phyloP scores from a whole-genome alignment of 169 alveolate genomes.

The Plasmodium inui region DNA sequence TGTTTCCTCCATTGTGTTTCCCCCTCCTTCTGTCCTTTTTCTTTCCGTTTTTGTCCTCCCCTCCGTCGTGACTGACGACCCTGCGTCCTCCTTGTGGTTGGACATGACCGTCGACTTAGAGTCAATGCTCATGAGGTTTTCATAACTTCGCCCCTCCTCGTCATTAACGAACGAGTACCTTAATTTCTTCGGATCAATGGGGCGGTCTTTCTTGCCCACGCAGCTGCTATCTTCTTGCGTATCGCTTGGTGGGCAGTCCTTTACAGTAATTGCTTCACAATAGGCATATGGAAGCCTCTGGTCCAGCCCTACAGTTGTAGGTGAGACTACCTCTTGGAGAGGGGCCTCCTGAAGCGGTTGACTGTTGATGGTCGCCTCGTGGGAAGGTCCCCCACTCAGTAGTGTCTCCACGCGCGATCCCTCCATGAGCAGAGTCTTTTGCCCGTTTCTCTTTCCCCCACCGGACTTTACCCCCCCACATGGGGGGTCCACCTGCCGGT shows the following conservation, averaged over 20 bases:
- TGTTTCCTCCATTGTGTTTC: too few relatives aligned
- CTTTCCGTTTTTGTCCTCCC: background rate
- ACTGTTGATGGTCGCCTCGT: too few relatives aligned
- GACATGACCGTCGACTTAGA: slow-evolving; percentile 62
- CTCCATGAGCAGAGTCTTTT: background rate
- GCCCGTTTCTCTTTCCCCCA: background rate
- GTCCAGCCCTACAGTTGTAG: background rate
- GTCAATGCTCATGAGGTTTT: slow-evolving; percentile 34
- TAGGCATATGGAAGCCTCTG: background rate
- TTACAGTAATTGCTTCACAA: background rate
- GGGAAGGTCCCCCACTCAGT: background rate
- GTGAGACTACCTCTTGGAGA: background rate
- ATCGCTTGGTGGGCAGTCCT: background rate
- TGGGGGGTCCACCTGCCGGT: background rate
- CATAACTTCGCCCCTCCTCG: background rate
- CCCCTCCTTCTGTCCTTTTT: too few relatives aligned
- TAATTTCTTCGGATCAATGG: background rate
- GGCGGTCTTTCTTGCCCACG: background rate
- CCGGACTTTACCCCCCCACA: background rate
- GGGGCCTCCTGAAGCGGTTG: background rate
- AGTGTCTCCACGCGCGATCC: background rate
- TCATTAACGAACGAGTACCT: background rate
- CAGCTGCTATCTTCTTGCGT: background rate
- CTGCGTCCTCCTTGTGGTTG: slow-evolving; percentile 3
- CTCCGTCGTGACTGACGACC: background rate